Evolutionary conservation across 2,329 filamentous ascomycete species (phyloP).

Genomic region (Westerdykella sp.): DNA sequence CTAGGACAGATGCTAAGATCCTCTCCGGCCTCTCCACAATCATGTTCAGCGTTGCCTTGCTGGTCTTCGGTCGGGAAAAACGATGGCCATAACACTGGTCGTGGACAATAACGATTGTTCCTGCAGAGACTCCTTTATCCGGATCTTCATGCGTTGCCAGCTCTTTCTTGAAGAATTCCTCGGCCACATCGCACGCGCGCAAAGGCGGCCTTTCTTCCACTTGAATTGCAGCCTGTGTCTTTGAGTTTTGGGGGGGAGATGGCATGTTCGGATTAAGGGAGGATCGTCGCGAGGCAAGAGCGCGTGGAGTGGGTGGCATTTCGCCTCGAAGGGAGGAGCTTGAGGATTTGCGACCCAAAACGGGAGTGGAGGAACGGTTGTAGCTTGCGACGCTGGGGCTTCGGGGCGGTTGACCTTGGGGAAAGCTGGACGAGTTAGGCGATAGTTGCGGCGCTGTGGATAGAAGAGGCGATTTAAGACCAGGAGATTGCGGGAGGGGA

Average conservation of each 20-base stretch:
- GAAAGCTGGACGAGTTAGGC: conserved; percentile 23
- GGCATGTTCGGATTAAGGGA: conserved; percentile 40
- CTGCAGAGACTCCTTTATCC: conserved; percentile 34
- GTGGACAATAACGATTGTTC: conserved; percentile 80
- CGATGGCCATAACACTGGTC: conserved; percentile 94
- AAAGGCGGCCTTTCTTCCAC: conserved; percentile 37
- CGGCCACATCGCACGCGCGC: conserved; percentile 57
- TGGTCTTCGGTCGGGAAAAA: conserved; percentile 75
- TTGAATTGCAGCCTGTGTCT: conserved; percentile 36
- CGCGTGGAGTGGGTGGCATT: conserved; percentile 31
- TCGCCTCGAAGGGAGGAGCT: conserved; percentile 40
- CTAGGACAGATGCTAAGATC: conserved; percentile 75
- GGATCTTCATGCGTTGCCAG: conserved; percentile 54
- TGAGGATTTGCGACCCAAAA: conserved; percentile 39
- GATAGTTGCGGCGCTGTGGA: conserved; percentile 14
- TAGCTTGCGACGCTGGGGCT: conserved; percentile 37
- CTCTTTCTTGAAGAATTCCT: conserved; percentile 63
- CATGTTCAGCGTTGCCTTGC: conserved; percentile 61
- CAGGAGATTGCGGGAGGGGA: conserved; percentile 27
- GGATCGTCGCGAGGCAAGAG: conserved; percentile 36
- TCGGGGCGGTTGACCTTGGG: no score
- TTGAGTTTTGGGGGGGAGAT: conserved; percentile 30
- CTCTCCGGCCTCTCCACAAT: conserved; percentile 94
- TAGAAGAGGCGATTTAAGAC: conserved; percentile 19
- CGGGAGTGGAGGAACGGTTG: conserved; percentile 39